A percentile compares a stretch with the other conserved stretches of the same genome.
Evolutionary conservation across 2,329 filamentous ascomycete species (phyloP).

Genomic region (Colletotrichum plurivorum): DNA sequence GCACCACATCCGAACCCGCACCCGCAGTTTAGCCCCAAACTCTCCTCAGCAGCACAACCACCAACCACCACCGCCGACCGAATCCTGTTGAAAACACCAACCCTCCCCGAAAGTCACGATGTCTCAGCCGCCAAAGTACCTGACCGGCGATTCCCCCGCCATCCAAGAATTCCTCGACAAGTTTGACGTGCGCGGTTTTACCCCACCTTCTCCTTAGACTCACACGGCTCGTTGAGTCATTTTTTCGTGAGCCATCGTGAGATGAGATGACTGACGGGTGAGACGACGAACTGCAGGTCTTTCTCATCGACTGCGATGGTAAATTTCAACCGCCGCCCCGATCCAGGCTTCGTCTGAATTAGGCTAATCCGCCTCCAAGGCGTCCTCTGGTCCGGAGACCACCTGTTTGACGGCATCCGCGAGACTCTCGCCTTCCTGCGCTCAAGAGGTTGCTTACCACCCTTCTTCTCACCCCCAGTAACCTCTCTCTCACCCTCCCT

Average conservation of each 20-base stretch:
- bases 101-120: constrained; percentile 43
- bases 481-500: constrained; percentile 24
- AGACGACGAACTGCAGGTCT: constrained; percentile 68
- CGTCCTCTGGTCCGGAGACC: constrained; percentile 96
- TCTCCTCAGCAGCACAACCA: constrained; percentile 15
- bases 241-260: constrained; percentile 9
- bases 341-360: neutral
- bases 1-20: constrained; percentile 11
- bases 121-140: constrained; percentile 67
- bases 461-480: constrained; percentile 29
- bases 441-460: constrained; percentile 74
- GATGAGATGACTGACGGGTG: constrained; percentile 38
- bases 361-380: constrained; percentile 65
- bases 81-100: constrained; percentile 26
- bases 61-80: neutral
- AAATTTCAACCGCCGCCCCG: constrained; percentile 45
- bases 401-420: constrained; percentile 86
- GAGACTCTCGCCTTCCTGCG: constrained; percentile 89
- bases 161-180: constrained; percentile 88
- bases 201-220: constrained; percentile 9
- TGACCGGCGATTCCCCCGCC: constrained; percentile 83
- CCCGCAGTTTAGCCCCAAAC: neutral
- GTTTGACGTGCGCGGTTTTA: constrained; percentile 83
- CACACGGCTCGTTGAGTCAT: constrained; percentile 33
- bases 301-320: constrained; percentile 99